Base-by-base conservation (phyloP, 345 rosid species). In the Rhizophora mangle region DNA sequence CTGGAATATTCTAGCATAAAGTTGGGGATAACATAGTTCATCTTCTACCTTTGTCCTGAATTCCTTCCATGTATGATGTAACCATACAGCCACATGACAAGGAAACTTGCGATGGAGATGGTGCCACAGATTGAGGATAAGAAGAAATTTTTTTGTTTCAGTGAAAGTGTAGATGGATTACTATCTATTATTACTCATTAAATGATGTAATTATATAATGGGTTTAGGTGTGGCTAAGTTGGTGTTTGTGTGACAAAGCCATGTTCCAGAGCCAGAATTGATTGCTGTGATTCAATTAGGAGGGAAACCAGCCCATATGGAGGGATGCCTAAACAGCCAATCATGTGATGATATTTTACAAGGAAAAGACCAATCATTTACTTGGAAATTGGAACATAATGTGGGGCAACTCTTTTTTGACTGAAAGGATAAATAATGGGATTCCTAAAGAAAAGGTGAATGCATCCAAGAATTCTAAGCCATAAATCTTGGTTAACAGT, bases 381-480 rank as follows among this genome's bases (percentile, higher is more conserved):
- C 29, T 56, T 27, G 26, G 26, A 24, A 56, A 3, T 13, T 43
- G 31, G 60, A 56, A 56, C 31, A 24, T 69, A 52, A 15, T 56
- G 36, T 58, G 61, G 47, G 65, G 61, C 63, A 15, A 54, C 49
- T 43, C 49, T 15, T 60, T 70, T 37, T 46, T 39, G 6, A 6
- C 60, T 43, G 19, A 56, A 24, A 2, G 27, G 4, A 1, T 27
- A 63, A 8, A 19, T 18, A 4, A 16, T 0, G 30, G 21, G 43
- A 7, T 20, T 11, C 11, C 0, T 6, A 21, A 18, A 9, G 29
- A 2, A 22, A 24, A 55, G 10, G 27, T 2, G n/a, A n/a, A 52
- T 19, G 0, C 18, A 68, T 19, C 65, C 43, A 10, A 30, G 66
- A 69, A 64, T 47, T 70, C 64, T 55, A 43, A 61, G 31, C 60